Conservation (phyloP, 345 rosid species). For the Hypericum androsaemum region DNA sequence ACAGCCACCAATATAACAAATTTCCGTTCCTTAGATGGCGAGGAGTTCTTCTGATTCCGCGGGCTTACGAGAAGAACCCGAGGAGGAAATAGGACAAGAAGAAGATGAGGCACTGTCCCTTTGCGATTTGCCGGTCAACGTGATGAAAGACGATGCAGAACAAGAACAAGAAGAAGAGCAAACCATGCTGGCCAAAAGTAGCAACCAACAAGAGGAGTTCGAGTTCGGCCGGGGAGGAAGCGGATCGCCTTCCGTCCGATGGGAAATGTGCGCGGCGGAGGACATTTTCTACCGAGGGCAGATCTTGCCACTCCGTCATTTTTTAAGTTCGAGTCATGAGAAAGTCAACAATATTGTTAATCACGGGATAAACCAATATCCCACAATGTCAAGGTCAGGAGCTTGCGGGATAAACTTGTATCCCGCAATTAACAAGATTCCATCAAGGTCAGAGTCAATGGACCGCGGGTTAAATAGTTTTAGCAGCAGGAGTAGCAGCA, state of each 20-base stretch:
- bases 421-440: not conserved
- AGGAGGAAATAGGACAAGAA: not conserved
- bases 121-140: conserved; percentile 49
- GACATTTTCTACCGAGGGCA: conserved; percentile 66
- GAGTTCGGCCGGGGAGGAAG: conserved; percentile 38
- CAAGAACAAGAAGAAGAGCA: conserved; percentile 12
- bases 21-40: too few species aligned
- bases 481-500: conserved; percentile 34
- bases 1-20: too few species aligned
- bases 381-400: conserved; percentile 47
- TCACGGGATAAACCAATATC: conserved; percentile 12
- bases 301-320: conserved; percentile 55
- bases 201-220: conserved; percentile 32
- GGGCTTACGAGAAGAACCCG: not conserved
- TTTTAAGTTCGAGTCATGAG: conserved; percentile 41
- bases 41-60: too few species aligned
- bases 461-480: conserved; percentile 32
- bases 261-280: conserved; percentile 62
- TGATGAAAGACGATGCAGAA: conserved; percentile 13
- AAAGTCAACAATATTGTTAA: conserved; percentile 4
- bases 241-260: conserved; percentile 19
- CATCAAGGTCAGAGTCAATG: conserved; percentile 45
- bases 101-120: conserved; percentile 54
- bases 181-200: conserved; percentile 10
- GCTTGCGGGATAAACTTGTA: not conserved